Percentiles rank a stretch among this genome's conserved stretches.
Conservation (phyloP, 495 filamentous ascomycete genomes). For the Immersiella caudata region DNA sequence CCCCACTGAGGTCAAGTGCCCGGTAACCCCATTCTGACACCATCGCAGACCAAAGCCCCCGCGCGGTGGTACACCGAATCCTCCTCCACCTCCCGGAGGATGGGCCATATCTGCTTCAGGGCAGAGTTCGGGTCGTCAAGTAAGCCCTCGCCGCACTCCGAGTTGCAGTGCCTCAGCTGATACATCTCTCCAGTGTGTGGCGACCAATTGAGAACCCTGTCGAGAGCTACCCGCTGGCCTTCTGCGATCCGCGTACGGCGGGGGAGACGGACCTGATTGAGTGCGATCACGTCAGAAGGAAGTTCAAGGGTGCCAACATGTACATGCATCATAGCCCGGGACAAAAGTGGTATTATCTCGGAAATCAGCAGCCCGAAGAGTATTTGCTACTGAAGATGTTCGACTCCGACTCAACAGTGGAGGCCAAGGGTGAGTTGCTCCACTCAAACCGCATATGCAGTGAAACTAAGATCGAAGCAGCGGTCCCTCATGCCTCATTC, state of each 20-base stretch:
- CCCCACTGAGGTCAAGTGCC: background rate
- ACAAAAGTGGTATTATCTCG: conserved; percentile 58
- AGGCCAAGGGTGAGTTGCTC: conserved; percentile 6
- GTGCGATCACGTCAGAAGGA: conserved; percentile 25
- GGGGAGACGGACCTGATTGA: conserved; percentile 10
- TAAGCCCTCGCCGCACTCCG: background rate
- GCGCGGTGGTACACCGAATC: conserved; percentile 13
- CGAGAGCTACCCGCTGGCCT: conserved; percentile 19
- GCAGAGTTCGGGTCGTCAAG: conserved; percentile 18
- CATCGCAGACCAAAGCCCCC: conserved; percentile 18
- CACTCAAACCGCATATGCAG: background rate
- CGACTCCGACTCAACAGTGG: conserved; percentile 49
- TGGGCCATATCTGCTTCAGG: conserved; percentile 11
- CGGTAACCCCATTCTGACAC: background rate
- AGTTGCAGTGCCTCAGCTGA: background rate
- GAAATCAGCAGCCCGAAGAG: conserved; percentile 55
- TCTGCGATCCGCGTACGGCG: conserved; percentile 18
- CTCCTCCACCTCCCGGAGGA: conserved; percentile 16
- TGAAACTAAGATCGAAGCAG: conserved; percentile 5
- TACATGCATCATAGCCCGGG: conserved; percentile 17
- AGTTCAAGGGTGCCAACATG: conserved; percentile 21
- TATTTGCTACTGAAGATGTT: conserved; percentile 64
- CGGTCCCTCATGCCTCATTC: conserved; percentile 29
- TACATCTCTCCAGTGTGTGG: background rate
- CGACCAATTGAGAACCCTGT: conserved; percentile 18